These are phyloP conservation scores for Cytospora paraplurivora DNA, from an alignment of 2,329 filamentous ascomycete species.

Conservation along the genomic window DNA sequence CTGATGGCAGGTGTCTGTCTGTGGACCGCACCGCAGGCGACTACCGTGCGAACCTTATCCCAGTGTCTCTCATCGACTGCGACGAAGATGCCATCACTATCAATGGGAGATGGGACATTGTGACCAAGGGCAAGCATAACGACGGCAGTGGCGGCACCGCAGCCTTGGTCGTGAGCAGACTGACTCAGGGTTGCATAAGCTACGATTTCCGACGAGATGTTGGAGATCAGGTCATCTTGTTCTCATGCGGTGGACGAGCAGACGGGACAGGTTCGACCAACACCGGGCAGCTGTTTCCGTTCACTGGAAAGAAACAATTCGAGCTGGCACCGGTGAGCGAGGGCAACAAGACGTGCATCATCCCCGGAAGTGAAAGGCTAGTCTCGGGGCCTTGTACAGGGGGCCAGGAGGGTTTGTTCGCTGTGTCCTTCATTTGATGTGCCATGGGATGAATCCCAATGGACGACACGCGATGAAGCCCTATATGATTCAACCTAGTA, in stretches of 20 bases:
- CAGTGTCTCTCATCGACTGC: slow-evolving; percentile 49
- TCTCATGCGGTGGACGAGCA: slow-evolving; percentile 51
- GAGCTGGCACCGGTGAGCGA: slow-evolving; percentile 49
- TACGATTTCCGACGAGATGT: slow-evolving; percentile 48
- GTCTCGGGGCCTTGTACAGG: slow-evolving; percentile 37
- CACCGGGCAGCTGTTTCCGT: slow-evolving; percentile 44
- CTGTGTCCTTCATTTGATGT: slow-evolving; percentile 33
- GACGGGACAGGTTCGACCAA: slow-evolving; percentile 21
- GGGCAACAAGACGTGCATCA: slow-evolving; percentile 46
- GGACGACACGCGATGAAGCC: not conserved
- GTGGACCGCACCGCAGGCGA: slow-evolving; percentile 55
- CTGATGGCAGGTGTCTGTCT: slow-evolving; percentile 54
- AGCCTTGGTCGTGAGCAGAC: slow-evolving; percentile 50
- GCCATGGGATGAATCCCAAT: not conserved
- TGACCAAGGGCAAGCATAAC: slow-evolving; percentile 54
- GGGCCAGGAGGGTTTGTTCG: slow-evolving; percentile 37
- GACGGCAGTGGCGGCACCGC: slow-evolving; percentile 41
- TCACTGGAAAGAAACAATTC: slow-evolving; percentile 45
- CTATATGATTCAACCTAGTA: slow-evolving; percentile 2
- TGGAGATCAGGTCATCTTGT: slow-evolving; percentile 52
- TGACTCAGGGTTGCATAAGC: slow-evolving; percentile 55
- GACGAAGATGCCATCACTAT: slow-evolving; percentile 40
- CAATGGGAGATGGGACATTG: slow-evolving; percentile 54
- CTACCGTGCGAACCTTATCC: slow-evolving; percentile 57
- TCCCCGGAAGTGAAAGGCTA: slow-evolving; percentile 40